Evolutionary conservation across 495 filamentous ascomycete species (phyloP).

Genomic region (Neurospora sp.): DNA sequence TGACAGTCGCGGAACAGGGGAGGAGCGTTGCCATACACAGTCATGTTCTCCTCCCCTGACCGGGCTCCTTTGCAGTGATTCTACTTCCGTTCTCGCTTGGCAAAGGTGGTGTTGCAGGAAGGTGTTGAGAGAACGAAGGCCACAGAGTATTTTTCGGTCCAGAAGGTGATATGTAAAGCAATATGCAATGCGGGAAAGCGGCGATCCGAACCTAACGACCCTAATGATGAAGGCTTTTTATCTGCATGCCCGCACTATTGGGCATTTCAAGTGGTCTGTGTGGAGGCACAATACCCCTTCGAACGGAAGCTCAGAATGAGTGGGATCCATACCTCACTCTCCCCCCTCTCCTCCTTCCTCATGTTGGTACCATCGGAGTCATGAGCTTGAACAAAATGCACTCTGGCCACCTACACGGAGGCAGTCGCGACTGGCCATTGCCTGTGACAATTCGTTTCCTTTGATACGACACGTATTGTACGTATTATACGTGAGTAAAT

Average conservation of each 20-base stretch:
- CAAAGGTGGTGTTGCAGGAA: background rate
- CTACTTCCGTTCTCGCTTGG: too few species aligned
- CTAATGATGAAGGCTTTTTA: background rate
- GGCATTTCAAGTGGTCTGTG: background rate
- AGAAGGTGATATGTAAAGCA: background rate
- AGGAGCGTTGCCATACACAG: background rate
- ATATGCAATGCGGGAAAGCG: background rate
- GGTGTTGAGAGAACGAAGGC: background rate
- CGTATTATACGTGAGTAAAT: too few species aligned
- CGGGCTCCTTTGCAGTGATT: too few species aligned
- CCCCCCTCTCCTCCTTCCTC: too few species aligned
- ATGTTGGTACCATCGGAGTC: background rate
- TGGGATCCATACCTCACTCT: too few species aligned
- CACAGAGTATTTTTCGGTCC: background rate
- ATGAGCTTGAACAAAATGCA: background rate
- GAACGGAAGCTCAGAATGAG: too few species aligned
- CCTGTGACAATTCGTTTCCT: background rate
- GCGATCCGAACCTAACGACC: too few species aligned
- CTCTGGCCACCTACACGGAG: background rate
- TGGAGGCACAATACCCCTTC: too few species aligned
- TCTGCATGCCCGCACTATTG: background rate
- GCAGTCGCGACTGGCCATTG: background rate
- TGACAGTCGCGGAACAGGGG: background rate
- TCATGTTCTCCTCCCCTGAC: background rate
- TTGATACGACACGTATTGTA: background rate